Evolutionary conservation across 108 stramenopile genomes (phyloP).

Genomic region (Hondaea fermentalgiana): DNA sequence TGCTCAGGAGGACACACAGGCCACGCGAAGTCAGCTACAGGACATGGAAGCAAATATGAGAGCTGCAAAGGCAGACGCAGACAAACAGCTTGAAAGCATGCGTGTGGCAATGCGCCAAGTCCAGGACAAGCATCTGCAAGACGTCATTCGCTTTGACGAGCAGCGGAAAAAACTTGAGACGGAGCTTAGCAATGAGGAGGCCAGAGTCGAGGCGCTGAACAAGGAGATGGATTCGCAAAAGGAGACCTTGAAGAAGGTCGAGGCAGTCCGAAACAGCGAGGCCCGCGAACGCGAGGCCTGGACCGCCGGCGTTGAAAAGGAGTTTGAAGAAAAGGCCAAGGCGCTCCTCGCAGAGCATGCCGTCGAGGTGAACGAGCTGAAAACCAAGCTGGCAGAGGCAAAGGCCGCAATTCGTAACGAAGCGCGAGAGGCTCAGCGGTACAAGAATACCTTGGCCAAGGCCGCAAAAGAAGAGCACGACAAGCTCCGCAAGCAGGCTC

Average conservation of each 20-base stretch:
- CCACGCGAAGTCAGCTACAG: neutral
- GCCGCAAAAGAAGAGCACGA: slow-evolving; percentile 16
- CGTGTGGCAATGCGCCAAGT: neutral
- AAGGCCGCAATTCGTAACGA: neutral
- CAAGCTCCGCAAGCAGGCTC: neutral
- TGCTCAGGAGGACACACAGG: neutral
- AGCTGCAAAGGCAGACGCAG: neutral
- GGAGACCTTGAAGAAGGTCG: neutral
- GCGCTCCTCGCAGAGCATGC: neutral
- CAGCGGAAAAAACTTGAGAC: neutral
- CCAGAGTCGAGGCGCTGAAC: neutral
- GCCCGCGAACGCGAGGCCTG: neutral
- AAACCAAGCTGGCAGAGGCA: neutral
- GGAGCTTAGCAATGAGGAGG: neutral
- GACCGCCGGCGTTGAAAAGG: neutral
- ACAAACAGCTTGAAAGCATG: neutral
- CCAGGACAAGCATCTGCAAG: neutral
- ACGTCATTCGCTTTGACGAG: neutral
- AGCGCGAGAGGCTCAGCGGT: neutral
- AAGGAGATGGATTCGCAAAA: neutral
- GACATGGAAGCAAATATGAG: neutral
- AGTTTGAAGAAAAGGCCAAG: neutral
- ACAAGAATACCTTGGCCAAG: neutral
- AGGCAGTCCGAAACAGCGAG: neutral
- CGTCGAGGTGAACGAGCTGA: neutral